Conservation (phyloP, 1,284 basidiomycete species). For the Lentinula novae-zelandiae region DNA sequence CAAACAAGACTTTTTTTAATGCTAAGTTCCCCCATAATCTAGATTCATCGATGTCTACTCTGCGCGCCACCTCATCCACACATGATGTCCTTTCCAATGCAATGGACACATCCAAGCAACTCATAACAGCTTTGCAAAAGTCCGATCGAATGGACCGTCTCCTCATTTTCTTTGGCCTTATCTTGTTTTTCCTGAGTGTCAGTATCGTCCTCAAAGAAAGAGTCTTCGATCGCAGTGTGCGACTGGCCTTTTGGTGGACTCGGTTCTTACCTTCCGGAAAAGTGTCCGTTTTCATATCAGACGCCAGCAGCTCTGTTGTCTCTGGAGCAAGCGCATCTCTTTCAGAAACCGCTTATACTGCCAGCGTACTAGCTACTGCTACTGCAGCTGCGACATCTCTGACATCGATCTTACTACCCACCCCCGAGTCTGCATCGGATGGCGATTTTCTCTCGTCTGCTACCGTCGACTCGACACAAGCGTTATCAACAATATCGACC, state of each 20-base stretch:
- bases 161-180: conserved; percentile 72
- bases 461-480: neutral
- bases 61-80: conserved; percentile 71
- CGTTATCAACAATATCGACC: neutral
- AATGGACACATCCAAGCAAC: conserved; percentile 74
- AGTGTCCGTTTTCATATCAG: conserved; percentile 16
- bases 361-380: neutral
- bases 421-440: neutral
- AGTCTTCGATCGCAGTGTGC: conserved; percentile 68
- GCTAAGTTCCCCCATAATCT: conserved; percentile 8
- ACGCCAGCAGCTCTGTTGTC: conserved; percentile 19
- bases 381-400: neutral
- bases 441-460: neutral
- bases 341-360: neutral
- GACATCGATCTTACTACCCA: neutral
- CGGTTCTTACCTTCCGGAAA: conserved; percentile 51
- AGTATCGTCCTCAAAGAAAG: conserved; percentile 85
- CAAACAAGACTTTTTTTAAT: conserved; percentile 5
- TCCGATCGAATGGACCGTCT: conserved; percentile 91
- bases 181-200: conserved; percentile 82
- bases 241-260: conserved; percentile 79
- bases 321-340: neutral
- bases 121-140: conserved; percentile 83
- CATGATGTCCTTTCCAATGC: conserved; percentile 77
- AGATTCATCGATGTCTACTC: conserved; percentile 79